Base-by-base conservation (phyloP, 192 early-diverging fungal species). In the Funneliformis mosseae region DNA sequence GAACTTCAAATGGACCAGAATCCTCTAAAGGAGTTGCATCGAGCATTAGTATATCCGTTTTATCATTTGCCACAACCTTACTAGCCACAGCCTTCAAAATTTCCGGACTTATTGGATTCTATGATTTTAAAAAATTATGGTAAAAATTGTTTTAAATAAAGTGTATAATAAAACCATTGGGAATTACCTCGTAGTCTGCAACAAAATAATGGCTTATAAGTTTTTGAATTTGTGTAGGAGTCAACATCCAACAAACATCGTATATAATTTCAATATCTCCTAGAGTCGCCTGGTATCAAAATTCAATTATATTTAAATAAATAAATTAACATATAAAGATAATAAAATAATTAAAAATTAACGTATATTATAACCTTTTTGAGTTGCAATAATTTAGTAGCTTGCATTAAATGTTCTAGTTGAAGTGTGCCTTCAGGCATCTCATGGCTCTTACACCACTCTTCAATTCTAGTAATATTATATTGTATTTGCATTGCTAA, bases 241-340 rank as follows among this genome's bases (percentile, higher is more conserved):
- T 97, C 78, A 99, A 88, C 82, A 98, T 87, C 90, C 95, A 97
- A 87, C 97, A 98, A 33, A 99, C 97, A 88, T 98, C 97, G 78
- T 99, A 99, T 81, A 99, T 98, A 64, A 95, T 97, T 81, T 98
- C 95, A 79, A 99, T 97, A 81, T 99, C 98, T 74, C 94, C 91
- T 78, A 86, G 81, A 39, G 85, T 87, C 21, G 87, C 83, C 82
- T 90, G 86, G 72, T 21, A 55, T 55, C n/a, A 21, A 55, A 3
- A 21, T 5, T 43, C 8, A 43, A 43, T 43, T 43, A 43, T 43
- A 43, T 5, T 43, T 43, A 87, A 83, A 38, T 12, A 61, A 9
- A 76, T 11, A 43, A 62, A 2, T 39, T 41, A 83, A 77, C 7
- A 79, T 80, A 39, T 74, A n/a, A n/a, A n/a, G n/a, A n/a, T n/a